phyloP scores from a whole-genome alignment of 140 eudicot genomes.

The Stevia rebaudiana region DNA sequence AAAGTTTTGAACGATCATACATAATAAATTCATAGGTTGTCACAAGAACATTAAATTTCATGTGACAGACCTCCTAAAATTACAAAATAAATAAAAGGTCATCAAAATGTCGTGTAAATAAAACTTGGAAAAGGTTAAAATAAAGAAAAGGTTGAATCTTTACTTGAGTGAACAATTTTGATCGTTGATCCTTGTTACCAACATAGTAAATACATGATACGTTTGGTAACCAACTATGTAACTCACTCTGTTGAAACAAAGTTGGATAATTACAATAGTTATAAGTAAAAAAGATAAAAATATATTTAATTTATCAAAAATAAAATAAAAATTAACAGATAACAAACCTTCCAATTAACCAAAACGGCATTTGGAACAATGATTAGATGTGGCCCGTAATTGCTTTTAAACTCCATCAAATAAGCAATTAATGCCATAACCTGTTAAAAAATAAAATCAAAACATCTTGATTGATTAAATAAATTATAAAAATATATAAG shows the following conservation, averaged over 20 bases:
- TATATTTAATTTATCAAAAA: not conserved
- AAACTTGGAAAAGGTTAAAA: not conserved
- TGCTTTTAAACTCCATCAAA: constrained; percentile 94
- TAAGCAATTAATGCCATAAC: constrained; percentile 98
- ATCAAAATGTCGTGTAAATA: constrained; percentile 3
- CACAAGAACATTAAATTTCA: constrained; percentile 93
- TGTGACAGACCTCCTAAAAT: constrained; percentile 65
- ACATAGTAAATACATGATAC: constrained; percentile 93
- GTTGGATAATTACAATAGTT: constrained; percentile 17
- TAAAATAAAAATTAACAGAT: not conserved
- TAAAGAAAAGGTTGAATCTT: constrained; percentile 6
- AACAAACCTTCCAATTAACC: constrained; percentile 94
- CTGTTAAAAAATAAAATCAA: constrained; percentile 34
- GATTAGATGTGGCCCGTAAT: constrained; percentile 97
- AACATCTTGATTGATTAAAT: not conserved
- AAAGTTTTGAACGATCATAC: constrained; percentile 90
- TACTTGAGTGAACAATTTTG: constrained; percentile 93
- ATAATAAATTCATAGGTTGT: constrained; percentile 92
- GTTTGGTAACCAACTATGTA: constrained; percentile 88
- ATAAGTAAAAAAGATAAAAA: not conserved
- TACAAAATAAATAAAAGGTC: not conserved
- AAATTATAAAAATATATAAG: too few relatives aligned
- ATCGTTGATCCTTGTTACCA: constrained; percentile 87
- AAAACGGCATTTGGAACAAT: constrained; percentile 96
- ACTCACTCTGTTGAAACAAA: constrained; percentile 69